Base-by-base conservation (phyloP, 805 yeast genomes). In the Ogataea wickerhamii region DNA sequence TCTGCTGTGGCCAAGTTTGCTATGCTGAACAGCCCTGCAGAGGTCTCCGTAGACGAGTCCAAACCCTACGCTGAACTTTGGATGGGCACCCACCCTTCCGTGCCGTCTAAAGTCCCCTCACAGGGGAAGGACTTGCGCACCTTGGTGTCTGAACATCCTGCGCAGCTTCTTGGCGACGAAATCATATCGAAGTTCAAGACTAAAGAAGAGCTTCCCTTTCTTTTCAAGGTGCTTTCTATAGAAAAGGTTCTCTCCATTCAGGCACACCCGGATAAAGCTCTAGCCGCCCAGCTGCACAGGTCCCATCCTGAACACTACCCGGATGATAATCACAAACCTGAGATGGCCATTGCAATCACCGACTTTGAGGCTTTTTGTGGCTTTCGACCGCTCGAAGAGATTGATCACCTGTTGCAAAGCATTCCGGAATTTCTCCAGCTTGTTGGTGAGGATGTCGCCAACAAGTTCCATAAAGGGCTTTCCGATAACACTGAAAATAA, bases 291-390 rank as follows among this genome's bases (percentile, higher is more conserved):
- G 47, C 72, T 93, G 53, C 95, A 84, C 56, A 73, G 74, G 13
- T 65, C 71, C 20, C 98, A 93, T 66, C 98, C 98, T 40, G 78
- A 80, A 55, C 85, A 93, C 67, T 93, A 93, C 62, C 98, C 98
- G 3, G 98, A 93, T 67, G 95, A 82, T 61, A 93, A 93, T 70
- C 98, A 93, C 67, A 93, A 93, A 70, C 98, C 98, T n/a, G 98
- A 93, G 65, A 93, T 93, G 98, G 98, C 98, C 35, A 78, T 93
- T 56, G 98, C 98, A 6, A 80, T 93, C 37, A 89, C 98, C 17
- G 86, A 78, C 44, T 93, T 93, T 55, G 98, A 93, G 69, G 98
- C 97, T 0, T 91, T 93, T 67, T 93, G 98, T 66, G 98, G 98
- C 0, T 93, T 93, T 71, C 82, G 93, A 60, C 98, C 98, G 16